phyloP scores from a whole-genome alignment of 257 asterid genomes.

The Leptodermis oblonga region DNA sequence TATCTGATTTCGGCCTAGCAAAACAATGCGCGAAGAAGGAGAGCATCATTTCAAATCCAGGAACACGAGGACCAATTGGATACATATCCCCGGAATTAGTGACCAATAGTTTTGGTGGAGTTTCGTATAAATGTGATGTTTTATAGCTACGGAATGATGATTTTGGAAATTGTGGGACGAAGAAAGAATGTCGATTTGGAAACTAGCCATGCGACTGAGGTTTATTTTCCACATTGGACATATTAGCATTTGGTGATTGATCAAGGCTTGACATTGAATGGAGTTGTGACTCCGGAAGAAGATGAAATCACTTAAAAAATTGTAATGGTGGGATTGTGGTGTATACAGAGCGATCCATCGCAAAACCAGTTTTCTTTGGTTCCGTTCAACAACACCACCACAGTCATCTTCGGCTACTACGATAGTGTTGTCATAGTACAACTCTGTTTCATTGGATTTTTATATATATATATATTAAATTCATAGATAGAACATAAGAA shows the following conservation, averaged over 20 bases:
- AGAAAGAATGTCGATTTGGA: no score
- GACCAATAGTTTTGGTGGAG: neutral
- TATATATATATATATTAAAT: no score
- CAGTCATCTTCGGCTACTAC: constrained; percentile 9
- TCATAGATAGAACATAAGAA: no score
- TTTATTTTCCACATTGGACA: no score
- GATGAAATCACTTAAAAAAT: no score
- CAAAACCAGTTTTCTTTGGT: neutral
- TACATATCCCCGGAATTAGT: constrained; percentile 10
- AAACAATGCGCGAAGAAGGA: constrained; percentile 14
- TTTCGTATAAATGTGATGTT: constrained; percentile 5
- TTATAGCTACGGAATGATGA: constrained; percentile 32
- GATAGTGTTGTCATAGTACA: constrained; percentile 13
- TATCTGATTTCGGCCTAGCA: constrained; percentile 25
- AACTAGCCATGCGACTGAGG: no score
- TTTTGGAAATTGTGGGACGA: no score
- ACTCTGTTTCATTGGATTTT: neutral
- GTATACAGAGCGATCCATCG: neutral
- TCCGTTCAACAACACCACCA: neutral
- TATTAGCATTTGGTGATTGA: no score
- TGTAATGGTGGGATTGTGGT: no score
- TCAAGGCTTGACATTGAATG: no score
- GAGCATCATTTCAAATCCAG: constrained; percentile 18
- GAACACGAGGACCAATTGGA: constrained; percentile 19
- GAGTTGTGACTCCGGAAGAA: no score